Base-by-base conservation (phyloP, 768 basidiomycete genomes). In the Agrocybe chaxingu region DNA sequence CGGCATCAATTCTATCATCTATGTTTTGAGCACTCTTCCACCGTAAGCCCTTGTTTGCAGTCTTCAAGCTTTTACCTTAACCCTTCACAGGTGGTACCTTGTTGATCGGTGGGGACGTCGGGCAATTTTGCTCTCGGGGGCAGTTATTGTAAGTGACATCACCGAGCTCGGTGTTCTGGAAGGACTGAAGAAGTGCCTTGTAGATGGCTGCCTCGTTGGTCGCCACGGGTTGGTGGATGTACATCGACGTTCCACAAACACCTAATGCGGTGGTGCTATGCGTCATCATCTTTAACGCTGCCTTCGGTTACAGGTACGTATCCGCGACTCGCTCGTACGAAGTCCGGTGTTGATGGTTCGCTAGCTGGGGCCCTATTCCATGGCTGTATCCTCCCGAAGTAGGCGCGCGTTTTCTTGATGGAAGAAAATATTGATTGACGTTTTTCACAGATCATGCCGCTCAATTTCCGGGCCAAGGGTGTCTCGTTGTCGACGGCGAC, bases 401-500 rank as follows among this genome's bases (percentile, higher is more conserved):
- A 46, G 41, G 68, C 54, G 41, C 7, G 39, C 42, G 43, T 30
- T 52, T 44, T 45, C 54, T 50, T 45, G 24, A 38, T 40, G n/a
- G 32, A 31, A 18, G 19, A 11, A 48, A 37, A 45, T 29, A 24
- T 18, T 55, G 24, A 32, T 42, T n/a, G 29, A 30, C 40, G 11
- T 33, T 37, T 39, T 24, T 42, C 34, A 10, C 47, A 89, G 86
- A 96, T 98, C 64, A 87, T 98, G 81, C 93, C 93, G 8, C 75
- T 94, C 38, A 76, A 84, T 12, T 81, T 95, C 60, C 82, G 96
- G 35, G 94, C 92, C 8, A 97, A 97, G 71, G 95, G 94, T n/a
- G 94, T 97, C 18, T 95, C 92, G 6, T 61, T 97, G 32, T 96
- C 92, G 0, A 97, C 95, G 4, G 92, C 92, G 10, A 95, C 91